Percentiles rank a stretch among this genome's conserved stretches.
phyloP scores from a whole-genome alignment of 2,329 filamentous ascomycete genomes.

The Myriosclerotinia curreyana region DNA sequence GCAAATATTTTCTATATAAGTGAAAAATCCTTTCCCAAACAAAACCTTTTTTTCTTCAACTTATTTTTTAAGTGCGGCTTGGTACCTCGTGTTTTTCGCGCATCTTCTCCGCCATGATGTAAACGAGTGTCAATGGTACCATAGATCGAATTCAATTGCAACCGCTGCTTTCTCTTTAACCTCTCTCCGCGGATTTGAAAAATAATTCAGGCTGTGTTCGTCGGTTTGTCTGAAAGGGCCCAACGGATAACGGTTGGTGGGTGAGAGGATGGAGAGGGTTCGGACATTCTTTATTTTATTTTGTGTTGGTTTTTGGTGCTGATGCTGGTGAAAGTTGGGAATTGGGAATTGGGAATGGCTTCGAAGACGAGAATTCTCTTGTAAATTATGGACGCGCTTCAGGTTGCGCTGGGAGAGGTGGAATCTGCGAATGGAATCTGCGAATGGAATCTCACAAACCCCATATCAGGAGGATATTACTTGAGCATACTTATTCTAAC shows the following conservation, averaged over 20 bases:
- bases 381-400: background rate
- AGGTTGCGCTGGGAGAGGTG: background rate
- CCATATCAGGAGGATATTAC: background rate
- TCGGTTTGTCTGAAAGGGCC: conserved; percentile 36
- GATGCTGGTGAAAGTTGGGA: background rate
- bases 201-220: conserved; percentile 18
- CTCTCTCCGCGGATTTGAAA: conserved; percentile 41
- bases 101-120: conserved; percentile 31
- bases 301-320: background rate
- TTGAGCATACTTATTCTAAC: background rate
- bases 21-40: background rate
- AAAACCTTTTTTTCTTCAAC: background rate
- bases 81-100: conserved; percentile 26
- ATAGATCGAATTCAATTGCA: conserved; percentile 65
- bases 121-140: conserved; percentile 39
- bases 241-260: conserved; percentile 29
- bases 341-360: background rate
- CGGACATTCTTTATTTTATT: conserved; percentile 48
- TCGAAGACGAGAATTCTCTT: background rate
- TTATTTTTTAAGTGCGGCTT: conserved; percentile 37
- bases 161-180: conserved; percentile 50
- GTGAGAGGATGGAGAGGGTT: conserved; percentile 46
- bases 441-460: no score
- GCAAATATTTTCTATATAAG: background rate
- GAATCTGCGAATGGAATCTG: background rate